Evolutionary conservation across 192 early-diverging fungal genomes (phyloP).

Genomic region (Backusella circina): DNA sequence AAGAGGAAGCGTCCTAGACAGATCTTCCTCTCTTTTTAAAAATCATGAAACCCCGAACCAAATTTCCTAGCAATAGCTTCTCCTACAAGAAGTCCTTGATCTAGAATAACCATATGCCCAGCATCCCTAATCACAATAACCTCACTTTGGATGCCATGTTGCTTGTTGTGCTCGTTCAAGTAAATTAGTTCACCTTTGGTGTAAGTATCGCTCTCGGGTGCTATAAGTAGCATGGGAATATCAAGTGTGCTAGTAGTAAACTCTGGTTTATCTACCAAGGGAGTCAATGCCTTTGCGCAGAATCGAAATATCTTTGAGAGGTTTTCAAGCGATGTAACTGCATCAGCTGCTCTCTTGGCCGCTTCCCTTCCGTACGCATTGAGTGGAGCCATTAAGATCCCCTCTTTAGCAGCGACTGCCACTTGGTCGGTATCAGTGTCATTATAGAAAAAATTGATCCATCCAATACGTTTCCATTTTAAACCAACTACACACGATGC

Average conservation of each 20-base stretch:
- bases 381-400: not conserved
- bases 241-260: not conserved
- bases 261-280: not conserved
- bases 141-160: not conserved
- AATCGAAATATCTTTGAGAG: not conserved
- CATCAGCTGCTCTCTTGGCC: not conserved
- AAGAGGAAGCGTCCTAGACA: too few relatives aligned
- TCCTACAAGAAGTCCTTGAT: not conserved
- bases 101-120: slow-evolving; percentile 5
- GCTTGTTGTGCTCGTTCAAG: not conserved
- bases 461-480: not conserved
- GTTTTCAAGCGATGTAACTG: not conserved
- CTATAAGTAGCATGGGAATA: not conserved
- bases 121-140: not conserved
- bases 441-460: not conserved
- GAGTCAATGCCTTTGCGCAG: not conserved
- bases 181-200: not conserved
- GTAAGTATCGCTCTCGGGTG: not conserved
- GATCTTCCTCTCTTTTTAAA: too few relatives aligned
- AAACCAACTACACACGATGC: not conserved
- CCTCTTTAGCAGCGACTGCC: not conserved
- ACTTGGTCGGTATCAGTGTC: not conserved
- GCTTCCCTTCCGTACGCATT: not conserved
- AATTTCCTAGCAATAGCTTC: slow-evolving; percentile 1
- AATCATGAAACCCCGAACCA: not conserved